Base-by-base conservation (phyloP, 371 early-diverging fungal species). In the Basidiobolus heterosporus region DNA sequence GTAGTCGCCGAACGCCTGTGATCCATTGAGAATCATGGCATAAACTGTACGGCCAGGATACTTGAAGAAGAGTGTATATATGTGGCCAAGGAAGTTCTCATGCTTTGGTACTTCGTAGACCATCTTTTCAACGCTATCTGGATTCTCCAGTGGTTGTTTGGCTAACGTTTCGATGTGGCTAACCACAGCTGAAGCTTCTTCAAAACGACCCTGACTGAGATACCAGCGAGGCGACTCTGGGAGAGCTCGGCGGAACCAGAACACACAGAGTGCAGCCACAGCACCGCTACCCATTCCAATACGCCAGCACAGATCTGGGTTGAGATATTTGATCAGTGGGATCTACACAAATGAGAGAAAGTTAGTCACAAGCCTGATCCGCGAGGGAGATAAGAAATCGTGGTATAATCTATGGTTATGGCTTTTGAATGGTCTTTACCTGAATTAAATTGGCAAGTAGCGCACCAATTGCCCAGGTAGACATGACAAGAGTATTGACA, bases 1-100 rank as follows among this genome's bases (percentile, higher is more conserved):
- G 39, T 51, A 51, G 24, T 51, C 51, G n/a, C 42, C 51, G 38
- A 51, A 51, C 16, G 51, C 51, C 21, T 51, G 51, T 13, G 51
- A 45, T 3, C 24, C 46, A 22, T 51, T 51, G 11, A 51, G 18
- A 11, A 51, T 36, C 46, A 46, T 46, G 22, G 42, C 51, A 16
- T 45, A 51, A 2, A 30, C 20, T 3, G 22, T 17, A 13, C 51
- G 45, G 51, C 16, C 44, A 14, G 51, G 51, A 22, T 51, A 51
- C 19, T 44, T 43, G 13, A n/a, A 19, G 35, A 48, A 40, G 8
- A 48, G 41, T 11, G 9, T 19, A 9, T 7, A 38, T 5, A 17
- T 22, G 20, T 19, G 13, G 19, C 36, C 36, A 15, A 18, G 21
- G 38, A 17, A 35, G 21, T 30, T 13, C 3, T 14, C 21, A 5